Evolutionary conservation across 2,329 filamentous ascomycete genomes (phyloP).

Genomic region (Trichoderma atroviride): DNA sequence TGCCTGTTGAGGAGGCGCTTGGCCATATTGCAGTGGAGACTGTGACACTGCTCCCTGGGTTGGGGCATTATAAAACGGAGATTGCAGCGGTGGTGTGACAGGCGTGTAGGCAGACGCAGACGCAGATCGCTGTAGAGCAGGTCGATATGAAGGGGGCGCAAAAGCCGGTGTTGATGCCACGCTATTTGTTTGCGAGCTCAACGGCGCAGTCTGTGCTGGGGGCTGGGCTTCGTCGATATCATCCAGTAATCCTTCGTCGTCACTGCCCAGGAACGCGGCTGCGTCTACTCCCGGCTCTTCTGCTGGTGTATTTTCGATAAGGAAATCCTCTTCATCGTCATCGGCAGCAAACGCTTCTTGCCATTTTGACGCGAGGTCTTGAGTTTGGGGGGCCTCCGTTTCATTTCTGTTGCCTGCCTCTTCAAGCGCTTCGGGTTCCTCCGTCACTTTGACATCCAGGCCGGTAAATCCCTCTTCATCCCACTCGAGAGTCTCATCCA

Average conservation of each 20-base stretch:
- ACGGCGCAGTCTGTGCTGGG: slow-evolving; percentile 25
- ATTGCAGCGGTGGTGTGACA: slow-evolving; percentile 2
- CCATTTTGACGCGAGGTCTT: slow-evolving; percentile 80
- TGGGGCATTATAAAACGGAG: not conserved
- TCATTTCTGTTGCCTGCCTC: not conserved
- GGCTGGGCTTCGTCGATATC: slow-evolving; percentile 57
- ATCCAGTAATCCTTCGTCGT: slow-evolving; percentile 83
- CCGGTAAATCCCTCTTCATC: slow-evolving; percentile 35
- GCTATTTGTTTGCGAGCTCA: slow-evolving; percentile 16
- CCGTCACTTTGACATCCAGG: slow-evolving; percentile 25
- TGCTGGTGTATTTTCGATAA: slow-evolving; percentile 58
- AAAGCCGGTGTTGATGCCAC: not conserved
- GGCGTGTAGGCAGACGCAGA: slow-evolving; percentile 27
- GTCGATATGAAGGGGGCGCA: slow-evolving; percentile 16
- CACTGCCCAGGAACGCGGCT: slow-evolving; percentile 73
- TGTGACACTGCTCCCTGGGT: slow-evolving; percentile 30
- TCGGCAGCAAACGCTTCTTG: slow-evolving; percentile 76
- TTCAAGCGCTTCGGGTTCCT: not conserved
- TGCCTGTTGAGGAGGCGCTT: slow-evolving; percentile 37
- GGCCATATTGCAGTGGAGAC: slow-evolving; percentile 42
- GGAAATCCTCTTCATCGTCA: slow-evolving; percentile 69
- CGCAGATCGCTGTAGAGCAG: slow-evolving; percentile 19
- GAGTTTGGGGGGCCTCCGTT: slow-evolving; percentile 40
- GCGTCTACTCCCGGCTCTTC: slow-evolving; percentile 58
- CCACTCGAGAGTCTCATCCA: slow-evolving; percentile 38